phyloP scores from a whole-genome alignment of 805 yeast species.

The Wickerhamiella spandovensis region DNA sequence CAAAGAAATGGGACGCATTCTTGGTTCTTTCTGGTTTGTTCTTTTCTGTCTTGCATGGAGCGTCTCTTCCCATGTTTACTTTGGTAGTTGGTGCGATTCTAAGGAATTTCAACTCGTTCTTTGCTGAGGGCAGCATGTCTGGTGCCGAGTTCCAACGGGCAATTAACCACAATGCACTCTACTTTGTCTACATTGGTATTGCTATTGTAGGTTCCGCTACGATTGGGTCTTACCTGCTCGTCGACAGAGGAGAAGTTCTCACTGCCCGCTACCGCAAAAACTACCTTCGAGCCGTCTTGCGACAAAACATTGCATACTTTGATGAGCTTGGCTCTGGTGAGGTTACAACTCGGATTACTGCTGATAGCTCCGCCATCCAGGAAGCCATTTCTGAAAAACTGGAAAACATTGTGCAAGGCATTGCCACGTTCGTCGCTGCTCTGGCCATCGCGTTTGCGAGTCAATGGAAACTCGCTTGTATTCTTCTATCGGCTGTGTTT shows the following conservation, averaged over 20 bases:
- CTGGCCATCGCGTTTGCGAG: conserved; percentile 26
- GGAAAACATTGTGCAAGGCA: conserved; percentile 27
- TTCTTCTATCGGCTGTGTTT: conserved; percentile 25
- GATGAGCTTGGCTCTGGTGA: conserved; percentile 31
- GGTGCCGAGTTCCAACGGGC: conserved; percentile 23
- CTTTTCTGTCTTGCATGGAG: conserved; percentile 28
- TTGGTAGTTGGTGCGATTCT: conserved; percentile 30
- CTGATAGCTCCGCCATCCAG: conserved; percentile 29
- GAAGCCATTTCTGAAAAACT: conserved; percentile 32
- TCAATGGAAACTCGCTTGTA: conserved; percentile 26
- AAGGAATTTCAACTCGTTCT: conserved; percentile 24
- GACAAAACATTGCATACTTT: conserved; percentile 31
- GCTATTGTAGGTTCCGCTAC: conserved; percentile 24
- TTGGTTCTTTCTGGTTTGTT: conserved; percentile 22
- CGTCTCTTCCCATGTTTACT: conserved; percentile 30
- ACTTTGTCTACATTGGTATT: conserved; percentile 30
- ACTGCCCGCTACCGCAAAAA: conserved; percentile 28
- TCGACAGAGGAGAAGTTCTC: conserved; percentile 29
- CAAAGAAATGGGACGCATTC: conserved; percentile 21
- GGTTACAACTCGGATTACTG: conserved; percentile 31
- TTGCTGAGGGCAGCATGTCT: conserved; percentile 16
- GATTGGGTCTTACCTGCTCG: conserved; percentile 26
- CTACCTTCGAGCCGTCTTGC: conserved; percentile 26
- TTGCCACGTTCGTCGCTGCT: conserved; percentile 29
- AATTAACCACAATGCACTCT: conserved; percentile 27